These are phyloP conservation scores for Cercis canadensis DNA, from an alignment of 306 rosid species.

Conservation along the genomic window DNA sequence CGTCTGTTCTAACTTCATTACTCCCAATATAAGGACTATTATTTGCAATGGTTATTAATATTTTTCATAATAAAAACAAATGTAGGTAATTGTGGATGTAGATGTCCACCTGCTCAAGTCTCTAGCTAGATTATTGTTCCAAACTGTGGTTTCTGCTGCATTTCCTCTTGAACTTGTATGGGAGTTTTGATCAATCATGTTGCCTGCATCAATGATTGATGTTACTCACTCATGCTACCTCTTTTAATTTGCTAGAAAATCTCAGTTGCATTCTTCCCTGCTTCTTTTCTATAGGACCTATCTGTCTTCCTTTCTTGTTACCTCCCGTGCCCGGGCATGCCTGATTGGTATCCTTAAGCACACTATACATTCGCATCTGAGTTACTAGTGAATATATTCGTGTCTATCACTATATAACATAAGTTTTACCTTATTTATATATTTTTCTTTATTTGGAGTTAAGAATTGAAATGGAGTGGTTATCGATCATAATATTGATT, in stretches of 20 bases:
- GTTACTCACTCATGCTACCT: too few relatives aligned
- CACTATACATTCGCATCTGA: neutral
- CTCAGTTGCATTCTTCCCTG: too few relatives aligned
- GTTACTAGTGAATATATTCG: neutral
- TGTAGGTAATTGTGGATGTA: neutral
- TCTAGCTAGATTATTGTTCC: neutral
- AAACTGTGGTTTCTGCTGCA: too few relatives aligned
- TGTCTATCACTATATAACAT: neutral
- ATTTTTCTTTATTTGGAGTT: neutral
- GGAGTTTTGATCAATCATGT: too few relatives aligned
- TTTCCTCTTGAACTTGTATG: too few relatives aligned
- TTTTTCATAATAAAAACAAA: neutral
- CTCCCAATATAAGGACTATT: neutral
- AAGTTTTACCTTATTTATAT: neutral
- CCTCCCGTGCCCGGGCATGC: too few relatives aligned
- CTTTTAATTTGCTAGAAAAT: too few relatives aligned
- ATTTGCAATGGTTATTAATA: neutral
- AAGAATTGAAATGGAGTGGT: slow-evolving; percentile 6
- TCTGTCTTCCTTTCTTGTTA: too few relatives aligned
- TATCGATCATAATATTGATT: slow-evolving; percentile 8
- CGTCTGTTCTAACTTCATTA: neutral
- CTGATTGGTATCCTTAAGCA: neutral
- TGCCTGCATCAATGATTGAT: too few relatives aligned
- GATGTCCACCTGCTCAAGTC: neutral
- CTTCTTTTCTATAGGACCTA: too few relatives aligned